These are phyloP conservation scores for Inga oerstediana DNA, from an alignment of 306 rosid genomes.

Conservation along the genomic window DNA sequence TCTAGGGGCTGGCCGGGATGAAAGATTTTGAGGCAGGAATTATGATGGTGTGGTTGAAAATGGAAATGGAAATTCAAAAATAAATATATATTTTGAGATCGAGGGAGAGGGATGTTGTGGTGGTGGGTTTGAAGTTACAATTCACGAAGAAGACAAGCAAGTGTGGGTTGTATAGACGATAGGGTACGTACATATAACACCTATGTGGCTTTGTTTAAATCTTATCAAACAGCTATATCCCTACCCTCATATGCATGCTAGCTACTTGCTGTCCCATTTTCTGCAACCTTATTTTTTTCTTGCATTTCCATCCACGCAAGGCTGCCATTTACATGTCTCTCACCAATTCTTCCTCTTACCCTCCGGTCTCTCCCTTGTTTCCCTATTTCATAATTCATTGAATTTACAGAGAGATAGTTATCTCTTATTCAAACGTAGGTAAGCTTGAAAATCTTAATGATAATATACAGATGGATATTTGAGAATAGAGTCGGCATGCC, in stretches of 20 bases:
- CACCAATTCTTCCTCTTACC: not conserved
- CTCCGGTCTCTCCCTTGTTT: not conserved
- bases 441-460: no score
- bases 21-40: not conserved
- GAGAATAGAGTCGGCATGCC: not conserved
- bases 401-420: no score
- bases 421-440: no score
- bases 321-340: not conserved
- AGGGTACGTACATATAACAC: not conserved
- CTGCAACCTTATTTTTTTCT: no score
- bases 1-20: not conserved
- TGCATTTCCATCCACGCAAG: not conserved
- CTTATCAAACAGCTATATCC: slow-evolving; percentile 44
- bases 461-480: no score
- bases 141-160: not conserved
- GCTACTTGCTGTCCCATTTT: no score
- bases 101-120: not conserved
- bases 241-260: not conserved
- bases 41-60: slow-evolving; percentile 40
- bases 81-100: no score
- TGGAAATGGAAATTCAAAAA: not conserved
- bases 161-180: not conserved
- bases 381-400: no score
- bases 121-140: no score
- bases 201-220: slow-evolving; percentile 20